Percentiles rank a stretch among this genome's conserved stretches.
phyloP scores from a whole-genome alignment of 169 alveolate genomes.

The Plasmodium chabaudi region DNA sequence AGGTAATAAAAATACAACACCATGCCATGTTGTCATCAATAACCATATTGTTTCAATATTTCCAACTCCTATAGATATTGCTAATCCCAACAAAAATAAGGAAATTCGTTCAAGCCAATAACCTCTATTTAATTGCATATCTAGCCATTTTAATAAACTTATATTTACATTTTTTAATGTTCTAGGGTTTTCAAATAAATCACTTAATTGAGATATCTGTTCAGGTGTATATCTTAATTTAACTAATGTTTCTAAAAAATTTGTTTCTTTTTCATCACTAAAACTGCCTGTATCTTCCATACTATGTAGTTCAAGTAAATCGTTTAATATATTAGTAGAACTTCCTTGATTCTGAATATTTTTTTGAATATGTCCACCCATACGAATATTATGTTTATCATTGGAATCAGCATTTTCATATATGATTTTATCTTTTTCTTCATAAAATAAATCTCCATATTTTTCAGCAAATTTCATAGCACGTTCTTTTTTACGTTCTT shows the following conservation, averaged over 20 bases:
- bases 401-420: neutral
- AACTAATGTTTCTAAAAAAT: slow-evolving; percentile 63
- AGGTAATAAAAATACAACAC: slow-evolving; percentile 81
- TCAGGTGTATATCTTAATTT: slow-evolving; percentile 81
- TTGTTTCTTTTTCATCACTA: slow-evolving; percentile 14
- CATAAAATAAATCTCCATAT: slow-evolving; percentile 19
- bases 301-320: slow-evolving; percentile 33
- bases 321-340: slow-evolving; percentile 8
- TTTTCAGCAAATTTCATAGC: neutral
- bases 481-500: slow-evolving; percentile 14
- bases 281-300: slow-evolving; percentile 24
- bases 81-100: slow-evolving; percentile 80
- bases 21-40: slow-evolving; percentile 82
- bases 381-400: neutral
- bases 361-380: neutral
- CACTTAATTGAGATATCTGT: slow-evolving; percentile 82
- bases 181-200: slow-evolving; percentile 82
- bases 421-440: neutral
- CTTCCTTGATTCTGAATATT: neutral
- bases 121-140: slow-evolving; percentile 77
- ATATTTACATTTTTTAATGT: slow-evolving; percentile 74
- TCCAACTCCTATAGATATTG: slow-evolving; percentile 86
- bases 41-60: slow-evolving; percentile 83
- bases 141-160: slow-evolving; percentile 80
- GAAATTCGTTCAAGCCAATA: slow-evolving; percentile 84